Percentiles rank a stretch among this genome's conserved stretches.
Evolutionary conservation across 768 basidiomycete genomes (phyloP).

Genomic region (Dioszegia aurantiaca): DNA sequence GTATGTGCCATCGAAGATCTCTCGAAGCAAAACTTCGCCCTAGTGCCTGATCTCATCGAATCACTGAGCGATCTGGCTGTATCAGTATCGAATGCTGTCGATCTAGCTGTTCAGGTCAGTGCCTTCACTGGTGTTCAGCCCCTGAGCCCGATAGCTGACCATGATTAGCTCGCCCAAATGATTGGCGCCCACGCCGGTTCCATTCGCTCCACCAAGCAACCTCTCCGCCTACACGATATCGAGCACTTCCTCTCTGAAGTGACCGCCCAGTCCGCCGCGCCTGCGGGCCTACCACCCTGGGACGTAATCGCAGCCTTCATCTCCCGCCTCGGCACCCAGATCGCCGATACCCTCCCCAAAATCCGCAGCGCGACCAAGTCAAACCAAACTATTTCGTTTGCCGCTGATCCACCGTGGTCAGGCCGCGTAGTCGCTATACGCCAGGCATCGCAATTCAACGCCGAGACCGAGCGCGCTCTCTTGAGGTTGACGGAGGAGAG

Average conservation of each 20-base stretch:
- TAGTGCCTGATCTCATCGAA: slow-evolving; percentile 55
- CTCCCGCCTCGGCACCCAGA: slow-evolving; percentile 67
- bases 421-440: slow-evolving; percentile 77
- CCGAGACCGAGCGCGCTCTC: slow-evolving; percentile 88
- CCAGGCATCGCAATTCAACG: slow-evolving; percentile 74
- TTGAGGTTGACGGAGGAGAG: slow-evolving; percentile 83
- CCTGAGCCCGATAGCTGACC: background rate
- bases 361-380: slow-evolving; percentile 61
- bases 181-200: slow-evolving; percentile 83
- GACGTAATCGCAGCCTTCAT: slow-evolving; percentile 71
- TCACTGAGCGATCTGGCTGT: slow-evolving; percentile 37
- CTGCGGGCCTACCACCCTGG: slow-evolving; percentile 68
- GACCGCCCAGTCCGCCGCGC: slow-evolving; percentile 64
- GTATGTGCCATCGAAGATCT: slow-evolving; percentile 80
- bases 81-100: slow-evolving; percentile 71
- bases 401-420: slow-evolving; percentile 78
- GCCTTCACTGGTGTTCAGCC: too few relatives aligned
- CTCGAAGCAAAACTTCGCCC: slow-evolving; percentile 65
- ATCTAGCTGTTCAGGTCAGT: slow-evolving; percentile 85
- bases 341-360: slow-evolving; percentile 65
- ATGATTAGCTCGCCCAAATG: slow-evolving; percentile 74
- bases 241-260: slow-evolving; percentile 70
- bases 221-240: slow-evolving; percentile 73
- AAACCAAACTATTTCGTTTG: slow-evolving; percentile 63
- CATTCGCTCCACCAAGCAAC: slow-evolving; percentile 68